phyloP scores from a whole-genome alignment of 768 basidiomycete genomes.

The Termitomyces sp. region DNA sequence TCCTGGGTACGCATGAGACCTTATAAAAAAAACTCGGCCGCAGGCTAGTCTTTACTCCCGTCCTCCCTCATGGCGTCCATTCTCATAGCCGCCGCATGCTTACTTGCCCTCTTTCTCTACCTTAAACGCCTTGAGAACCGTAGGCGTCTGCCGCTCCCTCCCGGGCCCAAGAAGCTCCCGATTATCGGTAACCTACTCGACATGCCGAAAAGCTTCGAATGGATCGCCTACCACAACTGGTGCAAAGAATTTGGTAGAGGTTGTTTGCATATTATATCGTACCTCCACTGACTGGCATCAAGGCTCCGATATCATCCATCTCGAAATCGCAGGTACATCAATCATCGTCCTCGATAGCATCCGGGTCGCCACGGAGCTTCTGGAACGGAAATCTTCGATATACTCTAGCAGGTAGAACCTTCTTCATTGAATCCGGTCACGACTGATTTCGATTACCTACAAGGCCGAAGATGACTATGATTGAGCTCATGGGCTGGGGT shows the following conservation, averaged over 20 bases:
- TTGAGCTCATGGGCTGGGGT: constrained; percentile 19
- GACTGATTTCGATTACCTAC: neutral
- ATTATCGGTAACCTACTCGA: neutral
- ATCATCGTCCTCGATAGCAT: neutral
- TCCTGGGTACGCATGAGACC: too few species aligned
- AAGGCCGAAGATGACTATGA: constrained; percentile 12
- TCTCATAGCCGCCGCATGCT: neutral
- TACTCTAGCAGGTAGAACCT: constrained; percentile 10
- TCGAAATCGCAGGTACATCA: neutral
- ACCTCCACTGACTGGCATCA: neutral
- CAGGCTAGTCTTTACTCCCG: too few species aligned
- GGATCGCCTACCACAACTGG: neutral
- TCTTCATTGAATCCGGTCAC: neutral
- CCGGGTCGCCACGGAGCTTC: constrained; percentile 11
- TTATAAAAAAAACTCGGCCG: too few species aligned
- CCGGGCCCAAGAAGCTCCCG: neutral
- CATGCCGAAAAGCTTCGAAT: neutral
- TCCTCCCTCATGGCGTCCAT: neutral
- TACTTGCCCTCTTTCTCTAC: neutral
- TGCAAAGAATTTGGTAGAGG: neutral
- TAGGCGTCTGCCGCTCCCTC: neutral
- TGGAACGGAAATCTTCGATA: constrained; percentile 17
- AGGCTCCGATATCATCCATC: neutral
- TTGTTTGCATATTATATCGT: neutral
- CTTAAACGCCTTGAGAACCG: neutral